Base-by-base conservation (phyloP, 371 early-diverging fungal species). In the Cokeromyces recurvatus region DNA sequence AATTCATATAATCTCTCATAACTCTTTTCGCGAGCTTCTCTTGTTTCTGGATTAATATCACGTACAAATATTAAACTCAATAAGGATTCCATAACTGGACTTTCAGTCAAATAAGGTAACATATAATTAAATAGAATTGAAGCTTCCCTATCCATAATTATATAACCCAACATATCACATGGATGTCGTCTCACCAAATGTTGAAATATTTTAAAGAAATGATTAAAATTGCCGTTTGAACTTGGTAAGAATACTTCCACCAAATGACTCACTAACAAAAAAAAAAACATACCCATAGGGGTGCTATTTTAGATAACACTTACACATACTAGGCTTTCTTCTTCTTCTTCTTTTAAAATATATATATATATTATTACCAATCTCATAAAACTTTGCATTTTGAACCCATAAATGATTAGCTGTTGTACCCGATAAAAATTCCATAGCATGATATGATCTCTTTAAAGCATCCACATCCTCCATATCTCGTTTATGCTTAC, bases 371-470 rank as follows among this genome's bases (percentile, higher is more conserved):
- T 5, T 46, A 7, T 54, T 65, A 65, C 68, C 64, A 55, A 73
- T 73, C 8, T 46, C 55, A 29, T 61, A 40, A 20, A 64, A 67
- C 38, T 60, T 53, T 7, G 64, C 46, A 45, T 68, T 62, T 35
- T 66, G 64, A 10, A 73, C 46, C 63, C 62, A 62, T 36, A 62
- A 34, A 53, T 73, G 69, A 53, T 68, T 66, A 31, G 63, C 59
- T 17, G 66, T 61, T 10, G 64, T 59, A 17, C 69, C 69, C 35
- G 64, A 66, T 22, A 73, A 31, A n/a, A 73, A 34, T 40, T 73
- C 74, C 74, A 69, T 73, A 23, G 70, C 74, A 55, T 69, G 70
- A 49, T 69, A 69, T 0, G 74, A 73, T 50, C 69, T 45, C 47
- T 69, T 69, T 11, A 55, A 49, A 8, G 74, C 69, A 14, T 64